Evolutionary conservation across 306 rosid species (phyloP).

Genomic region (Mucuna pruriens): DNA sequence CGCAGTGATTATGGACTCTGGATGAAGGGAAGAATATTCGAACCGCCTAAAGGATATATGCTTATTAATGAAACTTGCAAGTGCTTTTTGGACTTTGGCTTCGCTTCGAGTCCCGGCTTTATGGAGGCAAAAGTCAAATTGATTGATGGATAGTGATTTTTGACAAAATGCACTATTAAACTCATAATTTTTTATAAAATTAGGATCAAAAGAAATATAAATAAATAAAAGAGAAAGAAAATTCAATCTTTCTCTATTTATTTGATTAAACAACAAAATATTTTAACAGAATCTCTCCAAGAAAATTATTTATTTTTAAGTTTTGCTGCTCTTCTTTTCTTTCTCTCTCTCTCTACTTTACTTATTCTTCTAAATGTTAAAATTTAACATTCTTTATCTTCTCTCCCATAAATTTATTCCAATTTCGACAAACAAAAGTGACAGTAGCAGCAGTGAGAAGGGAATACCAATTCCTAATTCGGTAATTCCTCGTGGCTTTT

Average conservation of each 20-base stretch:
- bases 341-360: neutral
- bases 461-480: neutral
- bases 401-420: neutral
- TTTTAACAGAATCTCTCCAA: neutral
- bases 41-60: neutral
- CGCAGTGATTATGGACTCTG: neutral
- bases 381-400: neutral
- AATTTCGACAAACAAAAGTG: neutral
- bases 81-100: neutral
- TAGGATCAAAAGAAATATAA: neutral
- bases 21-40: slow-evolving; percentile 50
- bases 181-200: neutral
- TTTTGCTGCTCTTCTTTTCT: neutral
- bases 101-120: neutral
- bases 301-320: neutral
- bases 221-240: neutral
- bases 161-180: too few relatives aligned
- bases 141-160: too few relatives aligned
- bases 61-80: neutral
- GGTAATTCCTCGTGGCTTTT: neutral
- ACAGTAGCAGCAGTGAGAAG: neutral
- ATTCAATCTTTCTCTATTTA: neutral
- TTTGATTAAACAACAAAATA: too few relatives aligned
- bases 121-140: neutral
- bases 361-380: neutral